Base-by-base conservation (phyloP, 2,329 filamentous ascomycete genomes). In the Xylariaceae sp. region DNA sequence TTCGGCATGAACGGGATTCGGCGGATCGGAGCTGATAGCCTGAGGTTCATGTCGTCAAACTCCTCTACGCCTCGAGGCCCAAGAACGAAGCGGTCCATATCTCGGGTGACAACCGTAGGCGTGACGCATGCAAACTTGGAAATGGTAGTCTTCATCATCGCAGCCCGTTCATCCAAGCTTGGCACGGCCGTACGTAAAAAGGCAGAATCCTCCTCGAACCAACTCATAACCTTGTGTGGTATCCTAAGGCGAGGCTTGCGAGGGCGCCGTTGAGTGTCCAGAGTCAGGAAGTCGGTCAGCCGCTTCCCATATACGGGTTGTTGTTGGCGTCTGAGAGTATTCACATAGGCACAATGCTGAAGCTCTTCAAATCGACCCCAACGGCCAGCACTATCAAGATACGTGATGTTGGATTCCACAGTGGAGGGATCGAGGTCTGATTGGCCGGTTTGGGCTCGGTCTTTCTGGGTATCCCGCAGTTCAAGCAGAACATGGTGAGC, bases 121-220 rank as follows among this genome's bases (percentile, higher is more conserved):
- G 94, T 97, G 32, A 96, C 84, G 61, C 92, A 99, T 1, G 88
- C 89, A 62, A 96, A 99, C 64, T 92, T 89, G 55, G 87, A 83
- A 46, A 99, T 85, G 2, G 80, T 84, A 0, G 82, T 83, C 61
- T 92, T 85, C 69, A 95, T 76, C 12, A 77, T 75, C 45, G 83
- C 78, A 1, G 90, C 85, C 19, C 90, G 85, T 60, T 89, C 80
- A 38, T 86, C 79, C 1, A 95, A 68, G 0, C 85, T 90, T 15
- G 85, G 82, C n/a, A 94, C 81, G 70, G 94, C 81, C 4, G 80
- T 75, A 35, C 75, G 75, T 43, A 91, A 72, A 18, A 80, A 65
- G 6, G 76, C 75, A 1, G 88, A 88, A 47, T 85, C 83, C 55
- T 85, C 82, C 45, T 87, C 82, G 49, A 90, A 82, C 89, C 89